Percentiles rank a stretch among this genome's conserved stretches.
phyloP scores from a whole-genome alignment of 805 yeast species.

The Phaffomyces antillensis region DNA sequence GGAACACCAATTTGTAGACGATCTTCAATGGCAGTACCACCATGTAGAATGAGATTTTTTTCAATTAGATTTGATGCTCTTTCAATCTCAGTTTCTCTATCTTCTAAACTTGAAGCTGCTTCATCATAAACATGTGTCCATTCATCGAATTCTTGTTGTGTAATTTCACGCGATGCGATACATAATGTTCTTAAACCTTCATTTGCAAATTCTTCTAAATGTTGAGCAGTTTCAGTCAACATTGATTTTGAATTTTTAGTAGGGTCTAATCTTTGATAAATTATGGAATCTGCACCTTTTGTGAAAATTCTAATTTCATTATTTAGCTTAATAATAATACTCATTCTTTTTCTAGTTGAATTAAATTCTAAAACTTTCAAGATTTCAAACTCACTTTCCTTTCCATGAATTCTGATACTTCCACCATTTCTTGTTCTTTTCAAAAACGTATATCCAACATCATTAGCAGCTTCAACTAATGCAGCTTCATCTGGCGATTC shows the following conservation, averaged over 20 bases:
- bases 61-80: constrained; percentile 67
- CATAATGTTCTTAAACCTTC: constrained; percentile 80
- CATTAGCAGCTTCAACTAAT: constrained; percentile 71
- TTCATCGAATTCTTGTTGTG: constrained; percentile 50
- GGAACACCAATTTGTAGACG: constrained; percentile 82
- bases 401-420: constrained; percentile 60
- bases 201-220: constrained; percentile 69
- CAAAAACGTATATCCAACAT: constrained; percentile 64
- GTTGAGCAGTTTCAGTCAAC: constrained; percentile 57
- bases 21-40: constrained; percentile 89
- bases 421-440: constrained; percentile 64
- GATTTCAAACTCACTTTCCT: constrained; percentile 59
- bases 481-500: constrained; percentile 92
- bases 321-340: constrained; percentile 62
- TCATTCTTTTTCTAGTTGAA: constrained; percentile 83
- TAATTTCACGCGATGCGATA: constrained; percentile 60
- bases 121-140: constrained; percentile 55
- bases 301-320: constrained; percentile 59
- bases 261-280: constrained; percentile 53
- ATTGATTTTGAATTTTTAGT: constrained; percentile 37
- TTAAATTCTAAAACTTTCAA: constrained; percentile 67
- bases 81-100: constrained; percentile 70
- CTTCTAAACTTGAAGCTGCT: constrained; percentile 53
- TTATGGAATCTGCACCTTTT: constrained; percentile 81
- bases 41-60: constrained; percentile 53